These are phyloP conservation scores for Aegilops speltoides DNA, from an alignment of 176 grass and related monocot species.

Conservation along the genomic window DNA sequence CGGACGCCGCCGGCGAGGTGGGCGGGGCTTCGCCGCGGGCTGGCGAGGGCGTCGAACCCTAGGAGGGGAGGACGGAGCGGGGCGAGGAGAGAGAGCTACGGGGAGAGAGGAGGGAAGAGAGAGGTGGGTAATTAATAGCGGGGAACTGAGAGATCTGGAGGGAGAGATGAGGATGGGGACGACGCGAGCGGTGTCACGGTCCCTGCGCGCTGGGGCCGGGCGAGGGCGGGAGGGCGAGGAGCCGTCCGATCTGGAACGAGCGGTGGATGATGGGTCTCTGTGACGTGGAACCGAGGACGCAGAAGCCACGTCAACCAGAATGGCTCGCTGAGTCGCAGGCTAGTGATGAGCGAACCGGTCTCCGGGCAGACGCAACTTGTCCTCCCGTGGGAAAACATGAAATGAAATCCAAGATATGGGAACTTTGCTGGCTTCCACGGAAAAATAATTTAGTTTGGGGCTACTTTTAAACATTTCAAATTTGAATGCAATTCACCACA, in stretches of 20 bases:
- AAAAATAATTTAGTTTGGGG: not conserved
- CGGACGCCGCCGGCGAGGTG: not conserved
- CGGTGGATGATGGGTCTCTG: not conserved
- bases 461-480: too few species aligned
- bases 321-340: not conserved
- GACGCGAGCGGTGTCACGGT: not conserved
- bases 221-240: fast-evolving
- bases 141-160: not conserved
- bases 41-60: slow-evolving; percentile 25
- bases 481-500: too few species aligned
- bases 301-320: not conserved
- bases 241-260: slow-evolving; percentile 24
- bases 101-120: not conserved
- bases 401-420: not conserved
- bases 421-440: not conserved
- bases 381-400: not conserved
- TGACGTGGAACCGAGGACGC: slow-evolving; percentile 30
- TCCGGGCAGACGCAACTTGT: not conserved
- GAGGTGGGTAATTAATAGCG: not conserved
- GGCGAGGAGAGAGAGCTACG: not conserved
- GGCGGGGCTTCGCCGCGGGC: slow-evolving; percentile 15
- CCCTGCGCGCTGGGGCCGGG: slow-evolving; percentile 27
- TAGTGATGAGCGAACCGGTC: not conserved
- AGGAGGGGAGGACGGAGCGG: not conserved
- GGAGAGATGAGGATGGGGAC: not conserved